Evolutionary conservation across 495 filamentous ascomycete genomes (phyloP).

Genomic region (Lepraria neglecta): DNA sequence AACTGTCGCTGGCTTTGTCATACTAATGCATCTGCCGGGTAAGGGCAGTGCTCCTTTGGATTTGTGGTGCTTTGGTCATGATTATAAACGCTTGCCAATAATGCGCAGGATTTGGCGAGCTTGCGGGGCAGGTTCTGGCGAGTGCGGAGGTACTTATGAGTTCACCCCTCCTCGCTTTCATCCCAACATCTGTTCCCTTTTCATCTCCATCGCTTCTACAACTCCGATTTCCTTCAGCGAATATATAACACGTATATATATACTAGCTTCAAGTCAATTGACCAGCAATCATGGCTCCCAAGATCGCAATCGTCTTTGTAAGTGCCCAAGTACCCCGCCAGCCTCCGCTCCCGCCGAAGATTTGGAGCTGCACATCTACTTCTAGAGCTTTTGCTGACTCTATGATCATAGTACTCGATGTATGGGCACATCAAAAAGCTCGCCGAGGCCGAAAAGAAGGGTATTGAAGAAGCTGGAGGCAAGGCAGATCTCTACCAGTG

Average conservation of each 20-base stretch:
- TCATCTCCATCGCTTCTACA: neutral
- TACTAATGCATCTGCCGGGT: neutral
- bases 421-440: slow-evolving; percentile 86
- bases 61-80: slow-evolving; percentile 21
- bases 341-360: slow-evolving; percentile 6
- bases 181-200: neutral
- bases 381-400: slow-evolving; percentile 20
- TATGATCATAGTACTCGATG: slow-evolving; percentile 70
- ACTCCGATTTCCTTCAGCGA: neutral
- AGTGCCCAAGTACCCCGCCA: slow-evolving; percentile 31
- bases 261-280: slow-evolving; percentile 10
- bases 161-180: neutral
- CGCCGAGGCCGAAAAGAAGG: slow-evolving; percentile 83
- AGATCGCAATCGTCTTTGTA: slow-evolving; percentile 86
- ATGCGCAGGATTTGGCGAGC: neutral
- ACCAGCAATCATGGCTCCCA: slow-evolving; percentile 72
- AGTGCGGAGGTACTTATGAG: neutral
- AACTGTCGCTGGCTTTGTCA: neutral
- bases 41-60: neutral
- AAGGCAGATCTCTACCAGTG: slow-evolving; percentile 24
- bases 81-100: neutral
- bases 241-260: neutral
- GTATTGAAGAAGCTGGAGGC: slow-evolving; percentile 80
- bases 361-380: slow-evolving; percentile 9
- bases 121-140: neutral